Evolutionary conservation across 148 eudicot genomes (phyloP).

Genomic region (Bassia scoparia): DNA sequence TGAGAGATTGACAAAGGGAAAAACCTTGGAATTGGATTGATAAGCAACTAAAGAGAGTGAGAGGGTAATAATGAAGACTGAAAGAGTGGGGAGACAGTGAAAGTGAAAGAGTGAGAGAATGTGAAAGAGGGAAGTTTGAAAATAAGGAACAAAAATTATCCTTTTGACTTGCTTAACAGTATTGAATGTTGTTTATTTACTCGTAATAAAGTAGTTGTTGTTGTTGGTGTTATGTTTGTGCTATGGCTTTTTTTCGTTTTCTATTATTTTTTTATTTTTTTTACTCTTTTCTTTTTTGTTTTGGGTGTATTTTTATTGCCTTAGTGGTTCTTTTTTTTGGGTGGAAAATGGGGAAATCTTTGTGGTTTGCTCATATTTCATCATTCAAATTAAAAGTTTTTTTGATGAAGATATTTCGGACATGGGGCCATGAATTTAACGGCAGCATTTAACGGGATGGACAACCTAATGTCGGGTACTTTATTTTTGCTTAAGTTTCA

Average conservation of each 20-base stretch:
- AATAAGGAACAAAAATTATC: not conserved
- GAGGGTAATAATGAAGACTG: not conserved
- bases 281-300: not conserved
- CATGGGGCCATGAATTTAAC: conserved; percentile 13
- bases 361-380: not conserved
- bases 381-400: not conserved
- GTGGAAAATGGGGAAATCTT: not conserved
- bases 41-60: conserved; percentile 10
- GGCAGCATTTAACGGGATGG: conserved; percentile 15
- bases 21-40: conserved; percentile 36
- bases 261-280: not conserved
- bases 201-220: too few relatives aligned
- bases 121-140: not conserved
- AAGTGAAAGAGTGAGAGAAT: not conserved
- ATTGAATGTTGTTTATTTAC: not conserved
- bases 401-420: not conserved
- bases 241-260: not conserved
- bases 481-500: conserved; percentile 16
- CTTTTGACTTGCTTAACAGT: conserved; percentile 13
- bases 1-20: conserved; percentile 1
- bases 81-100: not conserved
- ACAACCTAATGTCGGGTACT: conserved; percentile 9
- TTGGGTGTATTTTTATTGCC: not conserved
- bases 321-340: not conserved
- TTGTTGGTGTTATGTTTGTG: not conserved